Evolutionary conservation across 768 basidiomycete genomes (phyloP), one percentile per base, ranked within the genome.

Genomic region (Boletus eberwhitei): DNA sequence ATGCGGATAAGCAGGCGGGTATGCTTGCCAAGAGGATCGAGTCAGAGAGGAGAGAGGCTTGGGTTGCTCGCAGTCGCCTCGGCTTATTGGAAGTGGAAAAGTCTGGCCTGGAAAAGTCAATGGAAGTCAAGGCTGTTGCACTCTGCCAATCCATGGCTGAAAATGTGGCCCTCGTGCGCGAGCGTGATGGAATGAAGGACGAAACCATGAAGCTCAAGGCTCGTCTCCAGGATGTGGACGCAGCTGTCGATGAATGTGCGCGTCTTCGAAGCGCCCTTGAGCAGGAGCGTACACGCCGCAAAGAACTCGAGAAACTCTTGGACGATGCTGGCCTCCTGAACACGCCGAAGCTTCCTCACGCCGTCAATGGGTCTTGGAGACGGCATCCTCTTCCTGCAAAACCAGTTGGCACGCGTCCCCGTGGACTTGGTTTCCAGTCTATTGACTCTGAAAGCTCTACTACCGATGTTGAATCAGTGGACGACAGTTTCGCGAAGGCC

Each of bases 1-100:
- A 89, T 64, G 77, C 91, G 62, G 90, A 96, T 62, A 85, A 82
- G 52, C 85, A 86, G 60, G 71, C 84, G 22, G 74, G 77, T 39
- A 73, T 85, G 36, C 80, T 96, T 47, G 79, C 82, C 24, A 82
- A 81, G 55, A 77, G 88, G 12, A 78, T 92, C 14, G 90, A 93
- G 42, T 76, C 74, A n/a, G 91, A 93, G 72, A 79, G 89, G 24
- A 79, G 85, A 50, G 92, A 94, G 53, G 86, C 86, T 2, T 92
- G 88, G 86, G 80, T 93, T 38, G 85, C 89, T n/a, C 79, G 88
- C 14, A 91, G 91, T 42, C 83, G 80, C 38, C 73, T 83, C 8
- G 79, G 84, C 8, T 61, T 88, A 52, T 59, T 89, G 41, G 84
- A 90, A 66, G 76, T 82, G 19, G 89, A 90, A 71, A 88, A 86